A percentile compares a stretch with the other conserved stretches of the same genome.
Evolutionary conservation across 441 rosid species (phyloP).

Genomic region (Erodium moschatum): DNA sequence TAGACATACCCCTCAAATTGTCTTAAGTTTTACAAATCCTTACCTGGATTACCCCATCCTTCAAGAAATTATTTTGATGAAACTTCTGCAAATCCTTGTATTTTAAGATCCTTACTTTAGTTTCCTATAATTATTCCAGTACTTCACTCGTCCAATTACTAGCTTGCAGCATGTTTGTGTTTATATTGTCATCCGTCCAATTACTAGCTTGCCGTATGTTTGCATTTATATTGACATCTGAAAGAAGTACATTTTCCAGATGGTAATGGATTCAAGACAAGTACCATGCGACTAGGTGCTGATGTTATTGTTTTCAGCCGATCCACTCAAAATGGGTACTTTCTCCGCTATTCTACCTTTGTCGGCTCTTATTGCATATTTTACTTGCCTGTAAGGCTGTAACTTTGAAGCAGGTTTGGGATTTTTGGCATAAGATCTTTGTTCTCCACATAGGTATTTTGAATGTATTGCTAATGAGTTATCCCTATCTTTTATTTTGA

Average conservation of each 20-base stretch:
- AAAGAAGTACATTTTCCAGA: constrained; percentile 35
- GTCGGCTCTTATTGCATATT: background rate
- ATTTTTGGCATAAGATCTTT: background rate
- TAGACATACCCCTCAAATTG: background rate
- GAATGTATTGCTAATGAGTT: background rate
- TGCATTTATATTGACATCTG: constrained; percentile 8
- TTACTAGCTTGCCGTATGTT: background rate
- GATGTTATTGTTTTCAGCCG: constrained; percentile 80
- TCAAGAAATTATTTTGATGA: background rate
- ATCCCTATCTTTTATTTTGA: background rate
- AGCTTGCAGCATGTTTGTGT: background rate
- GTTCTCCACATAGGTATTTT: background rate
- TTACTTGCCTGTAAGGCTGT: background rate
- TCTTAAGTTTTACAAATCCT: background rate
- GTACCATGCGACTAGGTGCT: constrained; percentile 95
- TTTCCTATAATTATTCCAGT: background rate
- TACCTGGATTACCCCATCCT: background rate
- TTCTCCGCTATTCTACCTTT: background rate
- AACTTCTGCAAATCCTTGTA: constrained; percentile 2
- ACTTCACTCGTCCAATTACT: constrained; percentile 7
- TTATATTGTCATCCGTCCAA: constrained; percentile 12
- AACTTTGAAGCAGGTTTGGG: background rate
- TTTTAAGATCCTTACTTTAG: background rate
- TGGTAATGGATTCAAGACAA: constrained; percentile 99
- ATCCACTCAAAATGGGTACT: constrained; percentile 52